Conservation (phyloP, 192 early-diverging fungal genomes). For the Coemansia sp. region DNA sequence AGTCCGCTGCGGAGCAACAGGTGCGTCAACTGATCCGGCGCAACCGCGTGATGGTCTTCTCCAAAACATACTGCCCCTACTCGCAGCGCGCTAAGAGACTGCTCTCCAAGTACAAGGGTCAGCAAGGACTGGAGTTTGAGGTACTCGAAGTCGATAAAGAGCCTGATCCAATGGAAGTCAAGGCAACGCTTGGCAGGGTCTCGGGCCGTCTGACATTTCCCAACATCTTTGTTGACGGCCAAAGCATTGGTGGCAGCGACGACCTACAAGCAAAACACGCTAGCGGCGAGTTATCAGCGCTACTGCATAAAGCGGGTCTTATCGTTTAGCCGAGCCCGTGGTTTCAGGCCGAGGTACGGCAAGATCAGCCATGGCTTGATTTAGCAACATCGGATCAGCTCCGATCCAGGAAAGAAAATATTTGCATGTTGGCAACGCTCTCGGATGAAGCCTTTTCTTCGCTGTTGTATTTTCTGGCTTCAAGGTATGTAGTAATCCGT, state of each 20-base stretch:
- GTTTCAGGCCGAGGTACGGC: no score
- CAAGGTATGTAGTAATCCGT: background rate
- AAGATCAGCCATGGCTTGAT: background rate
- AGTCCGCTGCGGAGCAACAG: conserved; percentile 17
- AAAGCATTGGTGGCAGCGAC: conserved; percentile 65
- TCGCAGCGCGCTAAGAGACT: conserved; percentile 59
- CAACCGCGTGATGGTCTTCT: conserved; percentile 64
- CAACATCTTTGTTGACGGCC: conserved; percentile 70
- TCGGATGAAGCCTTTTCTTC: background rate
- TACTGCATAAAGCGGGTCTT: conserved; percentile 39
- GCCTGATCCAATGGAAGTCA: conserved; percentile 56
- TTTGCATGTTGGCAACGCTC: background rate
- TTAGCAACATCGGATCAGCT: background rate
- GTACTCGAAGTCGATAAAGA: conserved; percentile 56
- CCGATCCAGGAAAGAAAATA: background rate
- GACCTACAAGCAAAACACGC: conserved; percentile 48
- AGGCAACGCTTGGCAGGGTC: conserved; percentile 48
- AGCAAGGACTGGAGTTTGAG: conserved; percentile 40
- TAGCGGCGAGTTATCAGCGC: conserved; percentile 52
- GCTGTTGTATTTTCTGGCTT: background rate
- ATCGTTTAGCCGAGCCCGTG: conserved; percentile 15
- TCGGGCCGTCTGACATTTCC: conserved; percentile 62
- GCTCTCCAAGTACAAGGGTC: conserved; percentile 38
- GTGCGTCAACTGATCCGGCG: conserved; percentile 30
- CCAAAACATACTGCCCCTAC: conserved; percentile 75